Conservation (phyloP, 129 eudicot species). For the Artemisia argyi region DNA sequence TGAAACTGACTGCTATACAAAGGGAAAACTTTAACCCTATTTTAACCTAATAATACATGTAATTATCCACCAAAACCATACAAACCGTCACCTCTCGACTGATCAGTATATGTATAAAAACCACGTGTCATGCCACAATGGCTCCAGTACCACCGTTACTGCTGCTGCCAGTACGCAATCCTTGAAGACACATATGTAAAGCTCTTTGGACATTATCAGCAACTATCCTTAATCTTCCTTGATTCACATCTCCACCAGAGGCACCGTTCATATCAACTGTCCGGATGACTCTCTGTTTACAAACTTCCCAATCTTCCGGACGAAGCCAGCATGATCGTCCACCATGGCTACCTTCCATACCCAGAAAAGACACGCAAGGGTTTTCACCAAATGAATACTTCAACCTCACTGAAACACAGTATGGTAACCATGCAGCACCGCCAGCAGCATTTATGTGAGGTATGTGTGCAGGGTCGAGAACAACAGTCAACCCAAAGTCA, state of each 20-base stretch:
- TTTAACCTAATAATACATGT: constrained; percentile 27
- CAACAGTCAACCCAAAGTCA: constrained; percentile 93
- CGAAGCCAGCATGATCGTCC: constrained; percentile 91
- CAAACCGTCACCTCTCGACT: constrained; percentile 22
- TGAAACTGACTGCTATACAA: constrained; percentile 28
- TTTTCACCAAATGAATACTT: constrained; percentile 81
- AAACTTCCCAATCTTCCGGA: constrained; percentile 81
- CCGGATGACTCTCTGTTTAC: constrained; percentile 78
- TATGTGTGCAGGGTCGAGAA: constrained; percentile 83
- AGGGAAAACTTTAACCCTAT: constrained; percentile 32
- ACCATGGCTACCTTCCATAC: constrained; percentile 99
- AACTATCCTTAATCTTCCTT: constrained; percentile 77
- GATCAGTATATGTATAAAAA: constrained; percentile 20
- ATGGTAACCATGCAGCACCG: constrained; percentile 99
- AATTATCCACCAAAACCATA: constrained; percentile 24
- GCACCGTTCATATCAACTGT: constrained; percentile 67
- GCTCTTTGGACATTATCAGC: constrained; percentile 91
- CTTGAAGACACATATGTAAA: constrained; percentile 65
- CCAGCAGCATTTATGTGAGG: constrained; percentile 95
- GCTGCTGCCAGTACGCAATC: constrained; percentile 56
- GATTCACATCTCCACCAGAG: constrained; percentile 59
- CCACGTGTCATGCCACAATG: constrained; percentile 21
- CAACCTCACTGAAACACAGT: constrained; percentile 88
- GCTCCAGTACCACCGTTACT: constrained; percentile 14
- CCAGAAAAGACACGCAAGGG: constrained; percentile 67